Base-by-base conservation (phyloP, 805 yeast genomes). In the Sugiyamaella marilandica region DNA sequence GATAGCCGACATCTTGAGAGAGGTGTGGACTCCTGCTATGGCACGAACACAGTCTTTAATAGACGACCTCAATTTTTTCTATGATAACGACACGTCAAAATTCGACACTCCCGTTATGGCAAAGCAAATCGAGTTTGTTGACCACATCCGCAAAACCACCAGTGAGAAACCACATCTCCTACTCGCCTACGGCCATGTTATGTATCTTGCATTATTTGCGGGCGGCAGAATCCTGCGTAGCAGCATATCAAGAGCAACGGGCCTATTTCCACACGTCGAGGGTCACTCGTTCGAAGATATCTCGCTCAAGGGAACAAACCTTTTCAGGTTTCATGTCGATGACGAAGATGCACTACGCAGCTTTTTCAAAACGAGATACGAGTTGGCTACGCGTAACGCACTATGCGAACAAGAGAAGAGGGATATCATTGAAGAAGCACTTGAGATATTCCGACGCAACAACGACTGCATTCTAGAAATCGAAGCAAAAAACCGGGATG, bases 171-270 rank as follows among this genome's bases (percentile, higher is more conserved):
- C 96, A 7, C 80, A 85, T 59, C 68, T 86, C 18, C 68, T 87
- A 35, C 72, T 87, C 45, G 94, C 95, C 4, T 87, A 87, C 67
- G 80, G 88, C 72, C 96, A 87, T 65, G 94, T 86, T 46, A 77
- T 87, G 81, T 87, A 87, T 69, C 71, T 87, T 63, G 95, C 94
- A 0, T 75, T 87, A 48, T 87, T 87, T 71, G 95, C 95, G 1
- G 96, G 96, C 48, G 95, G 95, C 14, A 75, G 83, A 57, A 74
- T 87, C 33, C 76, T 88, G 80, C 73, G 84, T 55, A 82, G 90
- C 0, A 78, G 82, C 14, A 69, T 87, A 29, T 73, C 83, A 48
- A 80, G 77, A 62, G 83, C 89, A 21, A 71, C 84, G 5, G 87
- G 90, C 1, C 68, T 87, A 52, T 85, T 86, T 75, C 95, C 95